phyloP scores from a whole-genome alignment of 768 basidiomycete genomes.

The Cystobasidium tubakii region DNA sequence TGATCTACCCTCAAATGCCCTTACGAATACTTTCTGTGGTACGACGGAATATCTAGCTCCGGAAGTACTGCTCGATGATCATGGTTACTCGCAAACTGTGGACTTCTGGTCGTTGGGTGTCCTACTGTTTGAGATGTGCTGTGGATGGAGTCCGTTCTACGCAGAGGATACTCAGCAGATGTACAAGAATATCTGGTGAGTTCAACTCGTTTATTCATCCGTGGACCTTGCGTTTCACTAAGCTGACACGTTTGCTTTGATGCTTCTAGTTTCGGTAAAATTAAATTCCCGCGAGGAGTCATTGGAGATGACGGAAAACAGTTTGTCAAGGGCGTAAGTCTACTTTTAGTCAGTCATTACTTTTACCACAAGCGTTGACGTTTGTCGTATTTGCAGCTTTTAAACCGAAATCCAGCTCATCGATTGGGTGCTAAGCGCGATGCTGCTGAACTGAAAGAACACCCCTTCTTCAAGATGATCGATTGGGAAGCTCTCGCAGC shows the following conservation, averaged over 20 bases:
- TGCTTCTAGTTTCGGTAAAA: slow-evolving; percentile 85
- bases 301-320: slow-evolving; percentile 97
- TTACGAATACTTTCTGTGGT: slow-evolving; percentile 99
- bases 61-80: slow-evolving; percentile 95
- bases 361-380: too few relatives aligned
- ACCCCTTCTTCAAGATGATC: slow-evolving; percentile 83
- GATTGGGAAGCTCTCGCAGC: slow-evolving; percentile 82
- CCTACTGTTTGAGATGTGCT: slow-evolving; percentile 98
- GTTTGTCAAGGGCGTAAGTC: slow-evolving; percentile 92
- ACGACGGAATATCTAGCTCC: slow-evolving; percentile 98
- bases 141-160: slow-evolving; percentile 99
- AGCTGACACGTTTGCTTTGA: neutral
- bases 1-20: slow-evolving; percentile 81
- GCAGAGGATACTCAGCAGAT: slow-evolving; percentile 99
- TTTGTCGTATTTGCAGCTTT: slow-evolving; percentile 58
- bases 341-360: slow-evolving; percentile 24
- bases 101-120: slow-evolving; percentile 75
- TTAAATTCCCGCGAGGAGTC: slow-evolving; percentile 91
- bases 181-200: slow-evolving; percentile 66
- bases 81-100: slow-evolving; percentile 95
- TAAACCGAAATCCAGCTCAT: slow-evolving; percentile 97
- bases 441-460: slow-evolving; percentile 88
- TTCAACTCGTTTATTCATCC: neutral
- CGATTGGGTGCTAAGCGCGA: slow-evolving; percentile 86
- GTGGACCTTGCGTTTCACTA: neutral